Evolutionary conservation across 345 rosid species (phyloP), one percentile per base, ranked within the genome.

Genomic region (Schrenkiella parvula): DNA sequence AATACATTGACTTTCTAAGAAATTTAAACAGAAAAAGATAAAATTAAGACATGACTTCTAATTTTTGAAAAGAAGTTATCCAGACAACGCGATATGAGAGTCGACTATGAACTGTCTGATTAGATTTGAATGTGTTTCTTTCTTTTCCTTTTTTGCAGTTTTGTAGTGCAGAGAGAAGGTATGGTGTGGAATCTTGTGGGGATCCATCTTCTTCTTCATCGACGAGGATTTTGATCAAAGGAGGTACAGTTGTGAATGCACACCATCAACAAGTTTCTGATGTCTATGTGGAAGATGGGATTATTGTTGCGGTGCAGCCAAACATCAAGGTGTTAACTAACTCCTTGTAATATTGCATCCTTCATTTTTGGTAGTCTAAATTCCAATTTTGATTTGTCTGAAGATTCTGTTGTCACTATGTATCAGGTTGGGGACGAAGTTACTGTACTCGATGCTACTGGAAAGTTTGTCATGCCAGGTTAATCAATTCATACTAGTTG

Each of bases 381-480:
- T 57, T 65, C 17, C 31, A 22, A 29, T 41, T 48, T 42, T 21
- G 6, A 42, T 58, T 64, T 31, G 23, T 25, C 44, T 67, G 46
- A 59, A 25, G 31, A 59, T 60, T 18, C 15, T 64, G 31, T 66
- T 59, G 58, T 64, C 67, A 19, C 26, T 23, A 4, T 78, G 74
- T 35, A 43, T 39, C 83, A 91, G 98, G 97, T 89, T 70, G 92
- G 86, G 26, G 96, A 91, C 71, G 97, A 89, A 81, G 98, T 88
- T 59, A 78, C 80, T 5, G 84, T 89, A 51, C 81, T 95, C 46
- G 99, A 91, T 84, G 99, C 99, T 63, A 72, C 91, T 23, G 98
- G 99, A 68, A 91, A 89, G 74, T 89, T 71, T 81, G 97, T 95
- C 75, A 91, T 95, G 93, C 99, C 98, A 81, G 96, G 99, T 95